phyloP scores from a whole-genome alignment of 2,329 filamentous ascomycete species.

The Eurotiales sp. region DNA sequence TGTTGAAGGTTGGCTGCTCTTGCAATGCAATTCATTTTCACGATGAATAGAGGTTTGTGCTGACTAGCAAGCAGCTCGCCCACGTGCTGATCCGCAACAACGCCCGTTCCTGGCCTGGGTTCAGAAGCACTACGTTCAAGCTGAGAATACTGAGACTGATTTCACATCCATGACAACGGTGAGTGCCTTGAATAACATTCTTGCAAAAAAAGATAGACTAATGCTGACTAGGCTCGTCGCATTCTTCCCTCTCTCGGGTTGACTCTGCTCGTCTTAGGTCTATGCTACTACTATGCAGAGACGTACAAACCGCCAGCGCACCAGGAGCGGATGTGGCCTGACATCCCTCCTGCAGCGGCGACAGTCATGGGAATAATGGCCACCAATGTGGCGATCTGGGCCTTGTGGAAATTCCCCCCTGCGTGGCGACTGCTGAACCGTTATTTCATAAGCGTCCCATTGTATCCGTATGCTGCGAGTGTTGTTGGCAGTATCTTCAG shows the following conservation, averaged over 20 bases:
- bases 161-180: conserved; percentile 35
- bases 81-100: conserved; percentile 37
- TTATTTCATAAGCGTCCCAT: conserved; percentile 52
- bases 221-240: conserved; percentile 35
- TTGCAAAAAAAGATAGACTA: neutral
- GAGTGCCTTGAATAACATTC: conserved; percentile 9
- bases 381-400: conserved; percentile 48
- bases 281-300: conserved; percentile 44
- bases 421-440: conserved; percentile 55
- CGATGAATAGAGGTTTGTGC: neutral
- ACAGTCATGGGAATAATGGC: conserved; percentile 50
- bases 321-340: conserved; percentile 48
- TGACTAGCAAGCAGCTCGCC: conserved; percentile 27
- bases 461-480: conserved; percentile 51
- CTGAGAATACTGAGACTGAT: conserved; percentile 32
- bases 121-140: conserved; percentile 40
- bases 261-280: conserved; percentile 34
- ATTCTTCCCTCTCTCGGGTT: conserved; percentile 45
- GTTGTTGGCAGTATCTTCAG: conserved; percentile 55
- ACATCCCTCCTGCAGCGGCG: conserved; percentile 48
- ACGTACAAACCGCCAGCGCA: conserved; percentile 48
- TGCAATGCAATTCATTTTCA: neutral
- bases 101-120: conserved; percentile 41
- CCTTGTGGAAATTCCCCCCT: conserved; percentile 52
- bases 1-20: conserved; percentile 28